phyloP scores from a whole-genome alignment of 371 early-diverging fungal species.

The Nematocida ausubeli region DNA sequence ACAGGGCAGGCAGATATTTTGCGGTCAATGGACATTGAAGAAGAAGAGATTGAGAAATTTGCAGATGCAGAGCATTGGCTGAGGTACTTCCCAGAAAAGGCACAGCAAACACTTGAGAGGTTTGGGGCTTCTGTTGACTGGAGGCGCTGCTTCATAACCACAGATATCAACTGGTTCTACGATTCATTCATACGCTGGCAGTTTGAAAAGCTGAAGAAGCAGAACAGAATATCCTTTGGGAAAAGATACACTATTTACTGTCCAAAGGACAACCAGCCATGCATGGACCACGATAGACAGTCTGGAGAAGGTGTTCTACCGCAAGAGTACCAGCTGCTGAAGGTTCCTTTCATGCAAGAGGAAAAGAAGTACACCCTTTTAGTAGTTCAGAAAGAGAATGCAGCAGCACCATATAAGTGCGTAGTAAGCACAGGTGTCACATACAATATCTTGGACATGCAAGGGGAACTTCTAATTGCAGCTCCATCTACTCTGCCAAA shows the following conservation, averaged over 20 bases:
- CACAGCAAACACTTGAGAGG: constrained; percentile 75
- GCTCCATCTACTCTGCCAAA: not conserved
- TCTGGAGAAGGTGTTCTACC: constrained; percentile 93
- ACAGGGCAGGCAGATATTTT: constrained; percentile 73
- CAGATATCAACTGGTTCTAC: constrained; percentile 94
- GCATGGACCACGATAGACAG: constrained; percentile 98
- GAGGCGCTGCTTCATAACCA: constrained; percentile 96
- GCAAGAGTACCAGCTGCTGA: constrained; percentile 75
- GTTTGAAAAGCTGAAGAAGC: constrained; percentile 79
- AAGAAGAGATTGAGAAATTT: constrained; percentile 83
- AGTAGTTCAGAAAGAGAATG: not conserved
- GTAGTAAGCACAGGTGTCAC: not conserved
- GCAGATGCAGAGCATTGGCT: constrained; percentile 90
- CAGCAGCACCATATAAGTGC: constrained; percentile 27
- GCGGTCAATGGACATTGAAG: constrained; percentile 77
- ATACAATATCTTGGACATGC: not conserved
- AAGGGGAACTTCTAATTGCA: constrained; percentile 13
- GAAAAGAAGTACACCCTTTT: constrained; percentile 1
- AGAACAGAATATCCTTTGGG: constrained; percentile 84
- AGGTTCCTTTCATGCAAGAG: not conserved
- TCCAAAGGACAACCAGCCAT: constrained; percentile 89
- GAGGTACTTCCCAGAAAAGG: constrained; percentile 84
- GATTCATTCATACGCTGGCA: constrained; percentile 98
- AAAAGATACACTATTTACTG: constrained; percentile 96
- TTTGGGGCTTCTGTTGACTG: constrained; percentile 90